phyloP scores from a whole-genome alignment of 2,329 filamentous ascomycete genomes.

The Beauveria sp. region DNA sequence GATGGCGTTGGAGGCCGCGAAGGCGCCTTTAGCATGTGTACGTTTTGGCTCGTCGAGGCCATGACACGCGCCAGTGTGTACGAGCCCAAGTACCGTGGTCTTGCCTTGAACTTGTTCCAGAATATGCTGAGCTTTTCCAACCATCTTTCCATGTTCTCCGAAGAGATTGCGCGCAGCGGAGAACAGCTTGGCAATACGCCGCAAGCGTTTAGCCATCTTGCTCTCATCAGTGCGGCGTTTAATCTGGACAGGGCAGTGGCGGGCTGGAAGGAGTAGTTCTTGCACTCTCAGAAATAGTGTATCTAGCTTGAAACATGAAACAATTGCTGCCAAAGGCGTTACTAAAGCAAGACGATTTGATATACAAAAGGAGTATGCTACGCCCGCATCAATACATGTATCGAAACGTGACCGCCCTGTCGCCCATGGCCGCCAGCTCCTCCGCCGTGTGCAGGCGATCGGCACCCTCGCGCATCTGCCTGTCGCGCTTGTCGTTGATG shows the following conservation, averaged over 20 bases:
- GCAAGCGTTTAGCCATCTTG: constrained; percentile 70
- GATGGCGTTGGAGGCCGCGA: constrained; percentile 69
- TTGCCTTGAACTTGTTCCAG: constrained; percentile 64
- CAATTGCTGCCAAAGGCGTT: not conserved
- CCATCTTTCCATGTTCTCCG: constrained; percentile 70
- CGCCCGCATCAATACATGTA: constrained; percentile 10
- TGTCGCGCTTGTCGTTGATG: constrained; percentile 18
- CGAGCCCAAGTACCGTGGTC: constrained; percentile 54
- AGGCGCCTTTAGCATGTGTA: constrained; percentile 75
- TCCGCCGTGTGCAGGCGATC: constrained; percentile 17
- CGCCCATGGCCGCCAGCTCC: constrained; percentile 22
- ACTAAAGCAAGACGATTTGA: not conserved
- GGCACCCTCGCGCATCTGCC: constrained; percentile 14
- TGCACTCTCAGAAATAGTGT: no score
- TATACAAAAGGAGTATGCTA: not conserved
- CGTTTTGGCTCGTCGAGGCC: constrained; percentile 75
- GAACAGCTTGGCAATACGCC: constrained; percentile 76
- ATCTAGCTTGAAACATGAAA: not conserved
- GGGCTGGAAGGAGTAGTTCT: not conserved
- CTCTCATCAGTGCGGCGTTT: constrained; percentile 69
- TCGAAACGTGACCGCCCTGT: constrained; percentile 17
- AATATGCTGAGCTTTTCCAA: constrained; percentile 72
- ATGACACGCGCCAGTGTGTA: constrained; percentile 61
- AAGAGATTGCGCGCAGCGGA: constrained; percentile 67
- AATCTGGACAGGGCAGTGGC: constrained; percentile 46